phyloP scores from a whole-genome alignment of 495 filamentous ascomycete species.

The Neohortaea acidophila region DNA sequence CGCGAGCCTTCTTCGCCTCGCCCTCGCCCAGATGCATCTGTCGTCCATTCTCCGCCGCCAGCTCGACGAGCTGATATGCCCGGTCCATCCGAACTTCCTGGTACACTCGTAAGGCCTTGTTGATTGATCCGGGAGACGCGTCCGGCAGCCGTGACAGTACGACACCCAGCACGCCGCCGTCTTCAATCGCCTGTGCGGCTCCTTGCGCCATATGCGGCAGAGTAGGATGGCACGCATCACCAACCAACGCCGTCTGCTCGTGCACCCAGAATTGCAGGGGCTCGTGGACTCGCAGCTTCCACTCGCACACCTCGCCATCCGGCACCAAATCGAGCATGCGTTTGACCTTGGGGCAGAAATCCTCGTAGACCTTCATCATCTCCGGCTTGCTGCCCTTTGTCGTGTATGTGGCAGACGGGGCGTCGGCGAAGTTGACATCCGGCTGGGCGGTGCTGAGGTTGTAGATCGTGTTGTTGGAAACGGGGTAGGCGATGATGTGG shows the following conservation, averaged over 20 bases:
- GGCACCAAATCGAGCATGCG: constrained; percentile 64
- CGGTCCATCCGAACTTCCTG: constrained; percentile 57
- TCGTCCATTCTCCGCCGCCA: constrained; percentile 52
- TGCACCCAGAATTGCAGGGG: constrained; percentile 56
- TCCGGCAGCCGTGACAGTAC: constrained; percentile 43
- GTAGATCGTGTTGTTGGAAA: constrained; percentile 60
- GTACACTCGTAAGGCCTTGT: constrained; percentile 53
- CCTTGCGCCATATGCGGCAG: constrained; percentile 65
- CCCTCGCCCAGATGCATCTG: constrained; percentile 61
- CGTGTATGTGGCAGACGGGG: constrained; percentile 61
- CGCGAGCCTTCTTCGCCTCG: constrained; percentile 58
- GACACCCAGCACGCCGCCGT: constrained; percentile 56
- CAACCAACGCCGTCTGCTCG: constrained; percentile 51
- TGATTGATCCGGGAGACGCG: constrained; percentile 38
- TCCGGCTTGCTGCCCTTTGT: constrained; percentile 52
- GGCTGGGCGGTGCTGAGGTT: constrained; percentile 65
- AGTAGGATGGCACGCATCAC: constrained; percentile 68
- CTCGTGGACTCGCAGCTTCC: constrained; percentile 58
- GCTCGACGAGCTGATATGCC: constrained; percentile 51
- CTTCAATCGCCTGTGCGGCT: constrained; percentile 77
- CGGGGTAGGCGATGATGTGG: constrained; percentile 74
- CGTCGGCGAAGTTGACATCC: constrained; percentile 54
- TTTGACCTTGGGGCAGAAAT: constrained; percentile 58
- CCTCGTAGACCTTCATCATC: constrained; percentile 51
- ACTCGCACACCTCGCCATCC: constrained; percentile 67